Conservation (phyloP, 495 filamentous ascomycete genomes). For the Pyronema domesticum region DNA sequence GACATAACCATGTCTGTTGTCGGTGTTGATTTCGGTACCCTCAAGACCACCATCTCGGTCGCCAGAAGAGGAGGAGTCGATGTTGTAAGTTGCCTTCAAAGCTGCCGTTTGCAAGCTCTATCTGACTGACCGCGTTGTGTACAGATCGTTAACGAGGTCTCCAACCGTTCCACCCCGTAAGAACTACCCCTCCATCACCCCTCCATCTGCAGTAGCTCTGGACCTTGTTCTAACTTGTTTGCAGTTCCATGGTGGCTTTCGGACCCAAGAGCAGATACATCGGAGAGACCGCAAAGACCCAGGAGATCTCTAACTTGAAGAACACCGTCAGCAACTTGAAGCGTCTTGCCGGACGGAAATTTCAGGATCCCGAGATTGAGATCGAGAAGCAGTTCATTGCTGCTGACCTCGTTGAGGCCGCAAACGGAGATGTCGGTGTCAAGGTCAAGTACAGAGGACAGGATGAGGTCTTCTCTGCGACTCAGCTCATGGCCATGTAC, state of each 20-base stretch:
- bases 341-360: slow-evolving; percentile 68
- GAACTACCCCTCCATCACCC: slow-evolving; percentile 24
- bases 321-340: slow-evolving; percentile 91
- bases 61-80: slow-evolving; percentile 96
- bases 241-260: slow-evolving; percentile 83
- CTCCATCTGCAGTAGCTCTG: neutral
- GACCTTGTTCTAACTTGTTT: neutral
- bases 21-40: slow-evolving; percentile 89
- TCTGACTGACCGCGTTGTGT: neutral
- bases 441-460: slow-evolving; percentile 87
- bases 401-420: slow-evolving; percentile 66
- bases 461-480: slow-evolving; percentile 82
- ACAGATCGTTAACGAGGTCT: slow-evolving; percentile 97
- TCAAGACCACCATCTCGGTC: slow-evolving; percentile 94
- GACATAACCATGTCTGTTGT: slow-evolving; percentile 48
- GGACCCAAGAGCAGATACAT: slow-evolving; percentile 81
- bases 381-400: slow-evolving; percentile 84
- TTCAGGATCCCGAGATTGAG: slow-evolving; percentile 79
- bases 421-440: slow-evolving; percentile 76
- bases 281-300: slow-evolving; percentile 90
- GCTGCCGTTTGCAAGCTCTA: neutral
- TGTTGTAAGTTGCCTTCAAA: slow-evolving; percentile 53
- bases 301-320: slow-evolving; percentile 98
- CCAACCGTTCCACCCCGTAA: slow-evolving; percentile 95
- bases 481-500: slow-evolving; percentile 87